phyloP scores from a whole-genome alignment of 169 alveolate genomes.

The Cryptosporidium meleagridis region DNA sequence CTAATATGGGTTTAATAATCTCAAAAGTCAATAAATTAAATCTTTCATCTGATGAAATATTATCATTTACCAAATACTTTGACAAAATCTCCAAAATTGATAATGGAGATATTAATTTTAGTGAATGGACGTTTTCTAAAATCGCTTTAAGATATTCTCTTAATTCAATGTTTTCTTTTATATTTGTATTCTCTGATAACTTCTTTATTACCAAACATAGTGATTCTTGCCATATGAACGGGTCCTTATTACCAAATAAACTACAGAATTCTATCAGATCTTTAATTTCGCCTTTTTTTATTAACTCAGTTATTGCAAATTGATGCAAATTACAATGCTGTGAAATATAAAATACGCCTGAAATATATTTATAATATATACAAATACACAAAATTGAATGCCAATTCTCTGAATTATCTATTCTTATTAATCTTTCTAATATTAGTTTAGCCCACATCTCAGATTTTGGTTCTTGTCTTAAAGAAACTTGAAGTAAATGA shows the following conservation, averaged over 20 bases:
- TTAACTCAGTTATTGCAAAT: conserved; percentile 42
- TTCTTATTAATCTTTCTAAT: conserved; percentile 41
- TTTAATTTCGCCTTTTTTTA: conserved; percentile 29
- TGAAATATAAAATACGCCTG: conserved; percentile 39
- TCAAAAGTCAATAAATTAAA: conserved; percentile 8
- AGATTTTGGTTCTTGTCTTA: conserved; percentile 25
- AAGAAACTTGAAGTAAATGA: conserved; percentile 46
- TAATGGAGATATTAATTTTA: conserved; percentile 48
- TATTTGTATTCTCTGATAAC: background rate
- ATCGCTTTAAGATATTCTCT: conserved; percentile 9
- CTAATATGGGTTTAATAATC: conserved; percentile 30
- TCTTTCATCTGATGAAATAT: background rate
- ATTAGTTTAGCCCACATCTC: conserved; percentile 53
- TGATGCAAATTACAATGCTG: conserved; percentile 47
- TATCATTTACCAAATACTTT: conserved; percentile 5
- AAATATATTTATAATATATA: conserved; percentile 28
- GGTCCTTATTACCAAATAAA: conserved; percentile 44
- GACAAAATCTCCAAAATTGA: conserved; percentile 66
- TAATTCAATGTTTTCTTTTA: background rate
- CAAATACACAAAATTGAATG: conserved; percentile 66
- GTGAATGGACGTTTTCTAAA: conserved; percentile 14
- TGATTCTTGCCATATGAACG: conserved; percentile 62
- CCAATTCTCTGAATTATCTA: conserved; percentile 66
- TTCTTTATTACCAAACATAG: conserved; percentile 18
- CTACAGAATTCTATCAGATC: conserved; percentile 64